Conservation (phyloP, 1,139 yeast genomes). For the Pichia sp. region DNA sequence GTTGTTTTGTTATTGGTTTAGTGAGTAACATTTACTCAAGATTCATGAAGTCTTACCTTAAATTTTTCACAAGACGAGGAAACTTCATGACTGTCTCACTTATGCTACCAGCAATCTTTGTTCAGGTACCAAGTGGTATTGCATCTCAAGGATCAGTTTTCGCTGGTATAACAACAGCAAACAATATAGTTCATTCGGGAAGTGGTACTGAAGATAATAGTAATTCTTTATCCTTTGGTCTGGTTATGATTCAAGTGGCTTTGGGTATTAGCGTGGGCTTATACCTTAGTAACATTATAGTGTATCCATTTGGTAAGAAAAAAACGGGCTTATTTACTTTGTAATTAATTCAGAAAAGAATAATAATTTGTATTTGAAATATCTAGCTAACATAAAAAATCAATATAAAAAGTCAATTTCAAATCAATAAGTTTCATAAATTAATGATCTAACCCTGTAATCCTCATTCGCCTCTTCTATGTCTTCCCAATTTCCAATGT, state of each 20-base stretch:
- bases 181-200: conserved; percentile 45
- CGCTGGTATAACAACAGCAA: conserved; percentile 72
- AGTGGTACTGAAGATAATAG: conserved; percentile 23
- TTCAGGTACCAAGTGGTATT: conserved; percentile 90
- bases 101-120: conserved; percentile 91
- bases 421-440: conserved; percentile 39
- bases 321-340: conserved; percentile 81
- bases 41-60: conserved; percentile 45
- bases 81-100: conserved; percentile 90
- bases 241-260: conserved; percentile 86
- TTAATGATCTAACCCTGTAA: conserved; percentile 53
- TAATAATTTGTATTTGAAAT: too few species aligned
- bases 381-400: neutral
- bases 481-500: conserved; percentile 76
- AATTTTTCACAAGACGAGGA: conserved; percentile 19
- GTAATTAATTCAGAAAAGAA: conserved; percentile 24
- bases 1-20: conserved; percentile 88
- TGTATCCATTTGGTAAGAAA: conserved; percentile 87
- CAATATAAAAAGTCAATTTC: conserved; percentile 1
- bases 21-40: conserved; percentile 84
- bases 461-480: conserved; percentile 83
- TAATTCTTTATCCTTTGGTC: conserved; percentile 53
- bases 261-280: conserved; percentile 92
- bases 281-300: conserved; percentile 81
- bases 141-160: conserved; percentile 82